Percentiles rank a stretch among this genome's conserved stretches.
Evolutionary conservation across 2,329 filamentous ascomycete genomes (phyloP).

Genomic region (Xylaria sp.): DNA sequence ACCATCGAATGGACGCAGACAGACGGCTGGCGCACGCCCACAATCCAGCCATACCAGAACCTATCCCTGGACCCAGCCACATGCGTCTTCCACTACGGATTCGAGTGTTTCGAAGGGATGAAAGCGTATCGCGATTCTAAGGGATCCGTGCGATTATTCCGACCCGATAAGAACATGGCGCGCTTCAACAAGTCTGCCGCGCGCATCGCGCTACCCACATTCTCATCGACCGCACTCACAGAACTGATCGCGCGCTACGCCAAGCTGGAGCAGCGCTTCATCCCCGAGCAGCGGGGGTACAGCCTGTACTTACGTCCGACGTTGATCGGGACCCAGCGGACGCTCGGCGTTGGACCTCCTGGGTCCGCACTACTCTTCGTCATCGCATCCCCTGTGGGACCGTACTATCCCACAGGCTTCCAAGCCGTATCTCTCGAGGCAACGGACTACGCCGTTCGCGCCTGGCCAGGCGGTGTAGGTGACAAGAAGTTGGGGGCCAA

Average conservation of each 20-base stretch:
- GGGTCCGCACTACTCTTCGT: conserved; percentile 92
- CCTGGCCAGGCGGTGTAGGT: conserved; percentile 96
- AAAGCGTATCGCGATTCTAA: conserved; percentile 94
- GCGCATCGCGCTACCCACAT: conserved; percentile 91
- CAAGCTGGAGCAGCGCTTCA: conserved; percentile 86
- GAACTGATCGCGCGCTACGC: conserved; percentile 84
- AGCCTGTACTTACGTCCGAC: conserved; percentile 95
- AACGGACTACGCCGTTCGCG: conserved; percentile 94
- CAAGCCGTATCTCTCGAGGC: conserved; percentile 96
- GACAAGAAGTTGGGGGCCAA: conserved; percentile 99
- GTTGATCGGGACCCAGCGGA: conserved; percentile 96
- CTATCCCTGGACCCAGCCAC: conserved; percentile 95
- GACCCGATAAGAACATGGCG: conserved; percentile 95
- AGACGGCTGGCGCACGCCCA: conserved; percentile 83
- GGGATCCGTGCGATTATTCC: conserved; percentile 85
- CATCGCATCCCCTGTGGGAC: conserved; percentile 95
- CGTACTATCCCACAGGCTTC: conserved; percentile 98
- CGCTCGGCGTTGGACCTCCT: conserved; percentile 90
- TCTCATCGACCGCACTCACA: conserved; percentile 77
- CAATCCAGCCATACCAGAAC: conserved; percentile 95
- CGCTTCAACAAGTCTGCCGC: conserved; percentile 91
- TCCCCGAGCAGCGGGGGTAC: conserved; percentile 87
- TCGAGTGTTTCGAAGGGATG: conserved; percentile 98
- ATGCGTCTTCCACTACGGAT: conserved; percentile 98
- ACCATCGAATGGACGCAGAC: conserved; percentile 89